Evolutionary conservation across 306 rosid genomes (phyloP).

Genomic region (Calophaca sinica): DNA sequence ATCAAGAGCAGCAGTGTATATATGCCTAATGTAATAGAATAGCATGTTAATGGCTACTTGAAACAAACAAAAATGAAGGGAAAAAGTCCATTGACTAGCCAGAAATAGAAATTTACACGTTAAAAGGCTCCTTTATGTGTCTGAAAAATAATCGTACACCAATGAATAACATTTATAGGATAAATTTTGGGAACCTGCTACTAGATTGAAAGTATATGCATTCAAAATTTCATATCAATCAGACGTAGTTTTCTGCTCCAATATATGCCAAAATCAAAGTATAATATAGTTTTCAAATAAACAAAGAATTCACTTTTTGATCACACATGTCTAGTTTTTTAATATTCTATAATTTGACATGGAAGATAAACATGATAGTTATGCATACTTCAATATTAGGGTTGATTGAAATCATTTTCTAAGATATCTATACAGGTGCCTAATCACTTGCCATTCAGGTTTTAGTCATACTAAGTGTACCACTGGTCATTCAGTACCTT

Average conservation of each 20-base stretch:
- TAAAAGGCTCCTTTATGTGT: conserved; percentile 2
- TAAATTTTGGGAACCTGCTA: conserved; percentile 26
- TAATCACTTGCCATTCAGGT: not conserved
- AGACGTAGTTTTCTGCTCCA: conserved; percentile 20
- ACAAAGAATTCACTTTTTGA: not conserved
- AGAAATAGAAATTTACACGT: conserved; percentile 27
- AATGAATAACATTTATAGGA: conserved; percentile 28
- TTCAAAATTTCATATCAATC: conserved; percentile 5
- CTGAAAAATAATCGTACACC: conserved; percentile 29
- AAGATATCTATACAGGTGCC: conserved; percentile 18
- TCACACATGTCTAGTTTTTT: not conserved
- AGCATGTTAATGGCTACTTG: conserved; percentile 25
- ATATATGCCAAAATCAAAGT: conserved; percentile 28
- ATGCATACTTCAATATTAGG: conserved; percentile 19
- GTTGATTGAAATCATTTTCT: conserved; percentile 31
- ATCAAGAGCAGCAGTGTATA: conserved; percentile 86
- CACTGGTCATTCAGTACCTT: conserved; percentile 55
- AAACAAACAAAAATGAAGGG: not conserved
- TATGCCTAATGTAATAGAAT: conserved; percentile 58
- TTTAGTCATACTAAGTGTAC: conserved; percentile 12
- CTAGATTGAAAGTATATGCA: not conserved
- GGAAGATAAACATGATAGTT: conserved; percentile 3
- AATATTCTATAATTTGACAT: not conserved
- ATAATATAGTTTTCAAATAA: conserved; percentile 18
- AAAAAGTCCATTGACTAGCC: conserved; percentile 27